Percentiles rank a stretch among this genome's conserved stretches.
Conservation (phyloP, 148 eudicot genomes). For the Euryodendron excelsum region DNA sequence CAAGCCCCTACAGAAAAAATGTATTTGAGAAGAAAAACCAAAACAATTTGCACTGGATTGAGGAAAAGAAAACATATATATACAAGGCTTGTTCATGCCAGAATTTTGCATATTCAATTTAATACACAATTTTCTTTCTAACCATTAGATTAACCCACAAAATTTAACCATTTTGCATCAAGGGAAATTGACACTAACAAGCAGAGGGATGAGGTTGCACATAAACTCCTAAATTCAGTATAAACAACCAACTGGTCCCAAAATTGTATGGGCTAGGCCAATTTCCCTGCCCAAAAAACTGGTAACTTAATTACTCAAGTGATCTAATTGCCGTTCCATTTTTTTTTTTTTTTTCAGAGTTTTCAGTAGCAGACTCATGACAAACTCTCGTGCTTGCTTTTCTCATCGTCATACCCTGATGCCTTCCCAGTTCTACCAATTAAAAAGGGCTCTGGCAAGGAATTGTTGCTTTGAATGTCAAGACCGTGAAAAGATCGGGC, state of each 20-base stretch:
- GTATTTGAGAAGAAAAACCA: too few relatives aligned
- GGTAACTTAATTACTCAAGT: background rate
- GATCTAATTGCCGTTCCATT: background rate
- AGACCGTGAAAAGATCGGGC: conserved; percentile 74
- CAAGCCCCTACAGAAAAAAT: too few relatives aligned
- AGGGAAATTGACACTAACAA: background rate
- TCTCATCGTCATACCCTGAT: conserved; percentile 73
- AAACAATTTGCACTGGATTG: too few relatives aligned
- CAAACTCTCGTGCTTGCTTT: conserved; percentile 11
- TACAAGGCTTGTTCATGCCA: too few relatives aligned
- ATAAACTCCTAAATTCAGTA: background rate
- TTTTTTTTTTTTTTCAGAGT: background rate
- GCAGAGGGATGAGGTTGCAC: background rate
- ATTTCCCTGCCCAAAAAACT: background rate
- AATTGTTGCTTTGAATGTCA: conserved; percentile 42
- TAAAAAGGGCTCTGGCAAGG: conserved; percentile 58
- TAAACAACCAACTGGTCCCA: background rate
- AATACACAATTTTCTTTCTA: background rate
- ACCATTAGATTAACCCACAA: background rate
- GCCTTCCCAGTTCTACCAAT: conserved; percentile 85
- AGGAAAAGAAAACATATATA: too few relatives aligned
- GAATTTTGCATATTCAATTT: too few relatives aligned
- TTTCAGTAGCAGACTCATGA: background rate
- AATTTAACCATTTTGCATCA: background rate
- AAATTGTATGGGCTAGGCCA: background rate